Evolutionary conservation across 176 grass and related monocot species (phyloP), one percentile per base, ranked within the genome.

Genomic region (Otatea glauca): DNA sequence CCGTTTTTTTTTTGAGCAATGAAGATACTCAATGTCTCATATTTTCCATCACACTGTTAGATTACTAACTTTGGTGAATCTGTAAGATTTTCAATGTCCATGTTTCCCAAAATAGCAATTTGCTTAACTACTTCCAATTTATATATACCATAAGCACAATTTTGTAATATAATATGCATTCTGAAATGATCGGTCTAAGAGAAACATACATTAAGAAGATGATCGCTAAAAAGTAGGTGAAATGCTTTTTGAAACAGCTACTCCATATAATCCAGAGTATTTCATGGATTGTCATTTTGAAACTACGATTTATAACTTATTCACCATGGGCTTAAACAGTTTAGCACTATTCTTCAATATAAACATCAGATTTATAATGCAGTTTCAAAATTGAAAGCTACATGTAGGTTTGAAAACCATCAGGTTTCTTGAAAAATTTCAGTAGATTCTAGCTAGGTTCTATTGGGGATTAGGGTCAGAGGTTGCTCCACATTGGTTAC

Each of bases 171-270:
- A 7, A 10, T 17, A 44, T 35, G 11, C 16, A 75, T 39, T 20
- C 23, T 55, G 4, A 59, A 39, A 10, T 42, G 7, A 32, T 14
- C 5, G 3, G 17, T 76, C 73, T 23, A 71, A 71, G 0, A 56
- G 18, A 58, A 74, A 12, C 21, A 64, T 45, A 4, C 14, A 51
- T 51, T 15, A 49, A 49, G 47, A 14, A 53, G 50, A 53, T 2
- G 50, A 18, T 6, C 50, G 18, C 17, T 53, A 53, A 85, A 12
- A 9, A 9, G 15, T 54, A 17, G 7, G 6, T 65, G 45, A 55
- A 62, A 65, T 81, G 68, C 10, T 7, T 75, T 64, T 47, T 67
- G 8, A 67, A 81, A 87, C 17, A 45, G 24, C 34, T 73, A 20
- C 41, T 44, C 39, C 66, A 68, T 24, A 41, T 21, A 34, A 25